Conservation (phyloP, 495 filamentous ascomycete genomes). For the Neurospora sp. region DNA sequence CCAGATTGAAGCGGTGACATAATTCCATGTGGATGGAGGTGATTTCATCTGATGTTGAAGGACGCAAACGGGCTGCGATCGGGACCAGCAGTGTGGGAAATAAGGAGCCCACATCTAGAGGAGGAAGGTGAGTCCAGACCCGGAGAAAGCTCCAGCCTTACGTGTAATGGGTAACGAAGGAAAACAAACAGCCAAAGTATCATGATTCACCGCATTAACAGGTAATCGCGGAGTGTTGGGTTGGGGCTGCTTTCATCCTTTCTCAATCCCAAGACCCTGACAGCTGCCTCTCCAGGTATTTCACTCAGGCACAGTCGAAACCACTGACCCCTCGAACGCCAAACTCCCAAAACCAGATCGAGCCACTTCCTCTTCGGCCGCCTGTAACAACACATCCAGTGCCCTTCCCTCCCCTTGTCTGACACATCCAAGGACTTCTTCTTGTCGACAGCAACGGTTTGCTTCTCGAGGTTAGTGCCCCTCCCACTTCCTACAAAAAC, state of each 20-base stretch:
- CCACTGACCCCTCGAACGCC: no score
- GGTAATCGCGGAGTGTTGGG: background rate
- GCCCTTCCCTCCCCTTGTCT: background rate
- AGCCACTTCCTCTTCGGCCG: background rate
- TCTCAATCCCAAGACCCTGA: background rate
- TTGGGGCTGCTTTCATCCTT: background rate
- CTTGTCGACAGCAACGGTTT: background rate
- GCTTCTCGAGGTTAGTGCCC: background rate
- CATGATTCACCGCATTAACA: background rate
- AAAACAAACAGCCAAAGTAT: background rate
- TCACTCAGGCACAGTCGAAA: background rate
- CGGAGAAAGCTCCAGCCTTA: background rate
- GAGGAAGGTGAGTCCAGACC: background rate
- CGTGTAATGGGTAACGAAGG: background rate
- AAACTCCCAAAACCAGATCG: background rate
- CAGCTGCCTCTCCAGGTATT: conserved; percentile 1
- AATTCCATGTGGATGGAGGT: background rate
- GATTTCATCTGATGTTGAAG: background rate
- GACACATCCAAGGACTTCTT: background rate
- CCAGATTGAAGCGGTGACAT: background rate
- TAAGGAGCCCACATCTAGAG: background rate
- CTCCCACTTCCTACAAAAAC: background rate
- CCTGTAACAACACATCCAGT: background rate
- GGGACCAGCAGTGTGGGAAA: background rate
- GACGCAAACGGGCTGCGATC: background rate